Base-by-base conservation (phyloP, 2,329 filamentous ascomycete species). In the Colletotrichum sp. region DNA sequence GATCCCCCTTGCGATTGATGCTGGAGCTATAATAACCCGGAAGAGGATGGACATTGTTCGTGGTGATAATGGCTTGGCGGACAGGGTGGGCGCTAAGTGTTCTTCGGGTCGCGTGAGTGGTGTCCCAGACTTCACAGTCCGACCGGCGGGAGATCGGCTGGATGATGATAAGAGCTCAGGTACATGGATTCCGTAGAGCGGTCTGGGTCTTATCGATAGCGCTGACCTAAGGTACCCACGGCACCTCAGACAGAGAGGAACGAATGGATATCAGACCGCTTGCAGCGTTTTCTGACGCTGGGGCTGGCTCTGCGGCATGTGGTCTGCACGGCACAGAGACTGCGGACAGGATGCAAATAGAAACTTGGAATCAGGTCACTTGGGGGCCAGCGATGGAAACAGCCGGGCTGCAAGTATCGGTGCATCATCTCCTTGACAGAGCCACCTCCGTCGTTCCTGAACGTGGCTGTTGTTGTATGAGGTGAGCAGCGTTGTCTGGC, bases 61-160 rank as follows among this genome's bases (percentile, higher is more conserved):
- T 27, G 61, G 24, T 64, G 61, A 59, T 18, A n/a, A 51, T 33
- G 33, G 29, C 61, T 51, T 64, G 61, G 61, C 36, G 61, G 34
- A 24, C 58, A 13, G 13, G 16, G 33, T 24, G 16, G 47, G 38
- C 62, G 62, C 29, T 27, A 31, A 51, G 33, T 27, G 13, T 62
- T 63, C 54, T 63, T 29, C 51, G 66, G 70, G 70, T 70, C 71
- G 71, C 71, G 67, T 73, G 71, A 73, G 43, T 54, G 57, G 27
- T 59, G 64, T 61, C 61, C 34, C 63, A 66, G 59, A 38, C 59
- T 24, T 27, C 21, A 31, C 31, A 51, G 64, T 66, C 54, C 38
- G 65, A 67, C 65, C 65, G 34, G 34, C 65, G 65, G 65, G 34
- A 67, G 65, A 59, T 59, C 33, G 63, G 55, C 38, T 65, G 24